Conservation (phyloP, 805 yeast species). For the Ogataea glucozyma region DNA sequence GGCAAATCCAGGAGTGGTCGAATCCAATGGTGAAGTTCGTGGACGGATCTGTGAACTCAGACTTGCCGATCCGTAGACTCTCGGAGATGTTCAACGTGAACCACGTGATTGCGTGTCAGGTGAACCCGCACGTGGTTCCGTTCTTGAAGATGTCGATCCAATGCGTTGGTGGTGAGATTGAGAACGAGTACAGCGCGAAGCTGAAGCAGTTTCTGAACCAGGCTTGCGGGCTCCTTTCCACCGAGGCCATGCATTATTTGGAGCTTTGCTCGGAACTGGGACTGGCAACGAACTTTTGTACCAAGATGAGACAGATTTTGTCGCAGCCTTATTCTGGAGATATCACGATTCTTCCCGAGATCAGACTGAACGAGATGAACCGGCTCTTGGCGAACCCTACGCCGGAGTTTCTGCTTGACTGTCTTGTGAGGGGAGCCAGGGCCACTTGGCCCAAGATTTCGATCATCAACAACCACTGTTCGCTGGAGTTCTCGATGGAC, state of each 20-base stretch:
- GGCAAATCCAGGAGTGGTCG: conserved; percentile 77
- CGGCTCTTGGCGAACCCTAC: conserved; percentile 80
- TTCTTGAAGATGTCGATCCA: conserved; percentile 68
- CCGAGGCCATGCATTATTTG: conserved; percentile 77
- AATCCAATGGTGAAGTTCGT: conserved; percentile 76
- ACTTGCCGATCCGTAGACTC: conserved; percentile 83
- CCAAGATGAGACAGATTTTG: conserved; percentile 72
- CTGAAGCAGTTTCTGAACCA: conserved; percentile 53
- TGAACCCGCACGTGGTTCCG: conserved; percentile 94
- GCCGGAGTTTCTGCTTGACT: conserved; percentile 66
- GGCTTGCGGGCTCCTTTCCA: conserved; percentile 57
- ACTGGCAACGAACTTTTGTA: conserved; percentile 66
- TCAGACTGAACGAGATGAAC: conserved; percentile 56
- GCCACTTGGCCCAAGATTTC: conserved; percentile 94
- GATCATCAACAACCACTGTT: conserved; percentile 83
- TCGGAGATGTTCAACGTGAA: conserved; percentile 98
- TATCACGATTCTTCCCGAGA: conserved; percentile 85
- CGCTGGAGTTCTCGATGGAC: conserved; percentile 85
- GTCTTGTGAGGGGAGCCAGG: conserved; percentile 78
- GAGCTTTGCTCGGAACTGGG: conserved; percentile 77
- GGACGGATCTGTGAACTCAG: conserved; percentile 96
- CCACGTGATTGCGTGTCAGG: conserved; percentile 96
- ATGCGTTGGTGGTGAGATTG: conserved; percentile 68
- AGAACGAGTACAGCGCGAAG: conserved; percentile 57
- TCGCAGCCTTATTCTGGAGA: conserved; percentile 92